Evolutionary conservation across 148 eudicot species (phyloP), one percentile per base, ranked within the genome.

Genomic region (Polygonum maritimum): DNA sequence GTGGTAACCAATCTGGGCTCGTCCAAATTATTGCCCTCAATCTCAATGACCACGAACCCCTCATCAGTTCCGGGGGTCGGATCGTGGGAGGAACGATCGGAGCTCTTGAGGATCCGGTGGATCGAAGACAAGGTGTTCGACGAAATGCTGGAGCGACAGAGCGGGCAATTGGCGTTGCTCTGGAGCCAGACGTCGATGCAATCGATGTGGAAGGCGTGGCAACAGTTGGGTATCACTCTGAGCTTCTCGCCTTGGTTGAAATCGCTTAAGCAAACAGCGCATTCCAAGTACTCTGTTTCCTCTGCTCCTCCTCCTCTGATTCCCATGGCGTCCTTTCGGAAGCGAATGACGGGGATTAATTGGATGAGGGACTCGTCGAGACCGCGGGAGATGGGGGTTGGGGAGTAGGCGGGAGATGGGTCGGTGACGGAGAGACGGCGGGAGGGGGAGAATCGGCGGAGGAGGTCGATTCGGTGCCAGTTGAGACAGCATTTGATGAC

Each of bases 151-250:
- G 85, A 87, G 75, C 98, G 75, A 74, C 98, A 94, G 35, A 94
- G 90, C 0, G 98, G 98, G 72, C 98, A 94, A 38, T 94, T 94
- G 0, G 86, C 89, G 65, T 83, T 94, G 52, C 73, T 86, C 74
- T 94, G 98, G 3, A 94, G 80, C 98, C 98, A 94, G 47, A 92
- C 86, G 74, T 94, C 98, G 31, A 94, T 92, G 44, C 98, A 94
- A 76, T 94, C 98, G 2, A 94, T 89, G 73, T 94, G 98, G 60
- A 94, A 94, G 0, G 89, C 83, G 44, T 94, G 98, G 13, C 82
- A 81, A 26, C 98, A 94, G 33, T 85, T 87, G 0, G 98, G 98
- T 0, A 94, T 90, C 1, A 84, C 85, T 76, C 97, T 62, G 0
- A 94, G 85, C 60, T 85, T 90, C 76, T 94, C 98, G 0, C 83